A percentile compares a stretch with the other conserved stretches of the same genome.
phyloP scores from a whole-genome alignment of 192 early-diverging fungal genomes.

The Linnemannia exigua region DNA sequence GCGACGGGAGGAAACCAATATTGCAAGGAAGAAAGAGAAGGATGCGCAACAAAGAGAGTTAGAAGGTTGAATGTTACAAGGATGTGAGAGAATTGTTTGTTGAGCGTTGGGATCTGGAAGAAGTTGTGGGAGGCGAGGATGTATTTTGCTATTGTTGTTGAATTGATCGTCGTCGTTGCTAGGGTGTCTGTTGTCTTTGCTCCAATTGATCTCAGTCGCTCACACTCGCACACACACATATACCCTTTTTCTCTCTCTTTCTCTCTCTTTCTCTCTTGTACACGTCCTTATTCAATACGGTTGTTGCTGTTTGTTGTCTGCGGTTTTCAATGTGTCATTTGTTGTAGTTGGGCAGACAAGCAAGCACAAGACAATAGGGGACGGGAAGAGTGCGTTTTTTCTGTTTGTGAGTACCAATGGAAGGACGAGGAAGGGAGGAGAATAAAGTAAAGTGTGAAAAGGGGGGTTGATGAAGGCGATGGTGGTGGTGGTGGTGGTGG shows the following conservation, averaged over 20 bases:
- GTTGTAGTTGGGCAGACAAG: not conserved
- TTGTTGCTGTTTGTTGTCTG: not conserved
- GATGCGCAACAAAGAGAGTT: not conserved
- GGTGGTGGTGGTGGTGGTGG: not conserved
- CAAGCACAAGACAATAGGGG: not conserved
- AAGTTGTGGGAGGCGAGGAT: not conserved
- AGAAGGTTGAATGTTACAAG: not conserved
- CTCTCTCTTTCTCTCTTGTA: no score
- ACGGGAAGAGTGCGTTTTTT: not conserved
- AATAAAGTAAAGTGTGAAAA: not conserved
- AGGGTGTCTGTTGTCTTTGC: not conserved
- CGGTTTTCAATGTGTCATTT: not conserved
- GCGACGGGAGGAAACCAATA: not conserved
- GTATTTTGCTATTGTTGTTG: not conserved
- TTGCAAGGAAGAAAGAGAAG: not conserved
- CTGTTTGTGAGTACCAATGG: constrained; percentile 2
- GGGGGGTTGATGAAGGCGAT: not conserved
- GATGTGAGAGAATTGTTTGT: constrained; percentile 2
- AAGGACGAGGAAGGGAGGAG: not conserved
- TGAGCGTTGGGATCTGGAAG: not conserved
- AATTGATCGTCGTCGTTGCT: constrained; percentile 7
- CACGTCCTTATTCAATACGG: no score
- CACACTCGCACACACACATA: not conserved
- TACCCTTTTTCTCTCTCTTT: no score
- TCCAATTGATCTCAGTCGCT: not conserved